Percentiles rank a stretch among this genome's conserved stretches.
Evolutionary conservation across 1,284 basidiomycete species (phyloP).

Genomic region (Cystobasidiaceae sp.): DNA sequence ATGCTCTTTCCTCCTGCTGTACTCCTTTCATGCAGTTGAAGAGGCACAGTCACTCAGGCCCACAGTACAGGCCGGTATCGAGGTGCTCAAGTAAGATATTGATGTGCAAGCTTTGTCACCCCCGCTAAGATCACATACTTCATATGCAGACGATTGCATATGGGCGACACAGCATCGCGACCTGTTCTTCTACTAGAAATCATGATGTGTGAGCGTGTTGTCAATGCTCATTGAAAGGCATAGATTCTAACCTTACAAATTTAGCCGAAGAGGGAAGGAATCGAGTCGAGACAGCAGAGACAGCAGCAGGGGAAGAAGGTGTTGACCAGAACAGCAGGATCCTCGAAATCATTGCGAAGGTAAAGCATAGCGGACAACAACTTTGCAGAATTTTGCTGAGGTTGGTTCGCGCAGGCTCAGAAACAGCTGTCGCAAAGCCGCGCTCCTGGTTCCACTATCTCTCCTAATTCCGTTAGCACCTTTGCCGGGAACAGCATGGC

Average conservation of each 20-base stretch:
- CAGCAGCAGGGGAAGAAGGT: background rate
- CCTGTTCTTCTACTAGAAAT: background rate
- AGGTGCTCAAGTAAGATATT: background rate
- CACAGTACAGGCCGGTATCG: background rate
- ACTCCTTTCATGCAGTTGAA: no score
- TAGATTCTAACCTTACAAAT: background rate
- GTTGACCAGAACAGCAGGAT: background rate
- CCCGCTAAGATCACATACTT: background rate
- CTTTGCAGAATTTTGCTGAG: background rate
- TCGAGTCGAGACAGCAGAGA: background rate
- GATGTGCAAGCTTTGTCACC: no score
- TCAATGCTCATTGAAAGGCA: background rate
- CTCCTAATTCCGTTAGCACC: background rate
- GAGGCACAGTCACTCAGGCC: background rate
- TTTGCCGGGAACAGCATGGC: background rate
- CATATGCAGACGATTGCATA: background rate
- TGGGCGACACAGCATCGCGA: background rate
- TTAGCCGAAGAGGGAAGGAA: background rate
- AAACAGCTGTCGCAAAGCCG: background rate
- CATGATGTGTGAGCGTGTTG: background rate
- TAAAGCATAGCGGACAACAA: background rate
- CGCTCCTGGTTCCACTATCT: background rate
- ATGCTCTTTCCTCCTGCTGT: no score
- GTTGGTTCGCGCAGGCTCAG: background rate
- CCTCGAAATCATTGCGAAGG: background rate